Evolutionary conservation across 2,329 filamentous ascomycete genomes (phyloP).

Genomic region (Colletotrichum camelliae): DNA sequence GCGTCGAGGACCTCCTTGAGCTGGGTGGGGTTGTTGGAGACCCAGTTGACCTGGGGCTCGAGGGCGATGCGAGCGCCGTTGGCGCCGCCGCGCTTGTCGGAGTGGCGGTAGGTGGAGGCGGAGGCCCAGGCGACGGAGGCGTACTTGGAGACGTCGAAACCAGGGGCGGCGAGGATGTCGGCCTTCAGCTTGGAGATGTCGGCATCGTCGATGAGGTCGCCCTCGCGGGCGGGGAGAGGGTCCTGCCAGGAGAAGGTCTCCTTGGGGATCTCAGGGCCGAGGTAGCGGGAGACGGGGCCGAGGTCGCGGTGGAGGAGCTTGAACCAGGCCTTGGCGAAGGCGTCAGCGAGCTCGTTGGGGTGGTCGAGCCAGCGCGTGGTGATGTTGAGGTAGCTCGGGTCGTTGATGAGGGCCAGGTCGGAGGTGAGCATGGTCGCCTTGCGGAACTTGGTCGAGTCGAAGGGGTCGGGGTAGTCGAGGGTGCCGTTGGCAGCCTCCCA

Average conservation of each 20-base stretch:
- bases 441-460: constrained; percentile 73
- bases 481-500: constrained; percentile 76
- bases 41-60: constrained; percentile 73
- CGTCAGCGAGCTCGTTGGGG: constrained; percentile 71
- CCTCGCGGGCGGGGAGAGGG: constrained; percentile 65
- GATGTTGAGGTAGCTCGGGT: constrained; percentile 79
- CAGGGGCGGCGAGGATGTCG: constrained; percentile 66
- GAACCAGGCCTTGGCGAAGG: constrained; percentile 80
- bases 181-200: constrained; percentile 73
- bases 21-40: constrained; percentile 75
- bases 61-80: constrained; percentile 82
- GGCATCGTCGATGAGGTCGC: constrained; percentile 63
- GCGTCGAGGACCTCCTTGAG: constrained; percentile 65
- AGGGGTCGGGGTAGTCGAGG: constrained; percentile 73
- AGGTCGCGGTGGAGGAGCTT: constrained; percentile 84
- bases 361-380: constrained; percentile 72
- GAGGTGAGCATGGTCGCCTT: constrained; percentile 79
- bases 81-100: constrained; percentile 83
- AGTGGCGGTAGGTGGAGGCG: constrained; percentile 74
- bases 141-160: constrained; percentile 64
- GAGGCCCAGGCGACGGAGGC: constrained; percentile 73
- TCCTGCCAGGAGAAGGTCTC: constrained; percentile 80
- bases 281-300: constrained; percentile 72
- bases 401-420: constrained; percentile 74
- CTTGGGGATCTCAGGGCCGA: constrained; percentile 75